phyloP scores from a whole-genome alignment of 345 rosid species.

The Populus pruinosa region DNA sequence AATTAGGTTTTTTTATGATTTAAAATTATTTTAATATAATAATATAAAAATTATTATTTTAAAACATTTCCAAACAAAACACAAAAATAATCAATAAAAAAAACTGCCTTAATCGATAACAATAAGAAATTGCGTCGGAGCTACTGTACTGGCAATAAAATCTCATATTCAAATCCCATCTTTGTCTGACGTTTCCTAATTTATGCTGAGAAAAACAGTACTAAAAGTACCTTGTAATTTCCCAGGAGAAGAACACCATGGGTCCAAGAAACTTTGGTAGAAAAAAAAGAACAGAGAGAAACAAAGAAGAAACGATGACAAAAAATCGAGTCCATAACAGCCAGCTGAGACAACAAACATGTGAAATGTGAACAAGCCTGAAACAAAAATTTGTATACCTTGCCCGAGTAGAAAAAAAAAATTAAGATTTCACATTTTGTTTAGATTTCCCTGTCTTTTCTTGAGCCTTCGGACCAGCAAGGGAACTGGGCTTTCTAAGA shows the following conservation, averaged over 20 bases:
- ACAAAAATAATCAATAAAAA: too few species aligned
- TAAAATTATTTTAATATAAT: too few species aligned
- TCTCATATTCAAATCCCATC: too few species aligned
- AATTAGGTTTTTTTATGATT: too few species aligned
- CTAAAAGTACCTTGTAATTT: not conserved
- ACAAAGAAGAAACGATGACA: not conserved
- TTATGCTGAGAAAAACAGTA: too few species aligned
- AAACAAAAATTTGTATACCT: not conserved
- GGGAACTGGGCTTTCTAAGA: constrained; percentile 63
- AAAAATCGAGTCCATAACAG: not conserved
- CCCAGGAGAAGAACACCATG: not conserved
- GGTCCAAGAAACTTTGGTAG: not conserved
- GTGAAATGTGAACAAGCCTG: not conserved
- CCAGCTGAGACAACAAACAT: not conserved
- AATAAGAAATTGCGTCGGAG: too few species aligned
- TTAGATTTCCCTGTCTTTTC: constrained; percentile 25
- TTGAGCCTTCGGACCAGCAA: constrained; percentile 52
- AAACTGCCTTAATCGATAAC: too few species aligned
- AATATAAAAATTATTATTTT: too few species aligned
- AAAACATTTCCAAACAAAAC: too few species aligned
- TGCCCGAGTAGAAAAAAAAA: not conserved
- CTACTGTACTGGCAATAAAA: too few species aligned
- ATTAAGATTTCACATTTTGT: constrained; percentile 6
- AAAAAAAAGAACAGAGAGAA: not conserved
- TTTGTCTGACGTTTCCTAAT: too few species aligned